phyloP scores from a whole-genome alignment of 306 rosid genomes.

The Luffa acutangula region DNA sequence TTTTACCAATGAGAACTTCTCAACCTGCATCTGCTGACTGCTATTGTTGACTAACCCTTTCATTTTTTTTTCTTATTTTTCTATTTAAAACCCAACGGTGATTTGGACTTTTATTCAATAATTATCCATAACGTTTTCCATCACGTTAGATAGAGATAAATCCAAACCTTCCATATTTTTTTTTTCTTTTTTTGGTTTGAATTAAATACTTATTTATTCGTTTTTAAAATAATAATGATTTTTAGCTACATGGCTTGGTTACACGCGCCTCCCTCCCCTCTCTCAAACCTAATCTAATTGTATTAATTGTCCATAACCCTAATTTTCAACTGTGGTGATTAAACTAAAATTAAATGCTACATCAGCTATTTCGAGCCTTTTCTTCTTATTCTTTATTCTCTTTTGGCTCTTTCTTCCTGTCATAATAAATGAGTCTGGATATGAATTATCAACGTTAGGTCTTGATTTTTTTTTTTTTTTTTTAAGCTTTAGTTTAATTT shows the following conservation, averaged over 20 bases:
- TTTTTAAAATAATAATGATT: neutral
- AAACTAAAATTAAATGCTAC: conserved; percentile 8
- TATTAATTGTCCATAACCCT: neutral
- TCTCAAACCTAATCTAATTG: conserved; percentile 2
- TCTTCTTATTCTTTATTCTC: neutral
- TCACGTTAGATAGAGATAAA: neutral
- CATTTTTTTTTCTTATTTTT: neutral
- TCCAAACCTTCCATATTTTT: neutral
- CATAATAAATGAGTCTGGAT: neutral
- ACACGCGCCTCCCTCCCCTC: neutral
- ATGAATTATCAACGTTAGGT: neutral
- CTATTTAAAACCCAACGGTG: neutral
- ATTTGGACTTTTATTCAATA: conserved; percentile 1
- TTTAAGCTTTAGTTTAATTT: neutral
- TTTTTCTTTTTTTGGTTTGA: neutral
- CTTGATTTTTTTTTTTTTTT: too few relatives aligned
- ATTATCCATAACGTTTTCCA: neutral
- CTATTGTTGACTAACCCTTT: neutral
- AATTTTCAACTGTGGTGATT: neutral
- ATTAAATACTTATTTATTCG: neutral
- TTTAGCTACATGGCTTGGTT: neutral
- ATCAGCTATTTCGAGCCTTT: neutral
- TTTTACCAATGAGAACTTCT: neutral
- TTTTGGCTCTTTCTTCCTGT: neutral
- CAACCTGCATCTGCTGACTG: conserved; percentile 2